Percentiles rank a stretch among this genome's conserved stretches.
These are phyloP conservation scores for Neoscytalidium dimidiatum DNA, from an alignment of 2,329 filamentous ascomycete genomes.

Conservation along the genomic window DNA sequence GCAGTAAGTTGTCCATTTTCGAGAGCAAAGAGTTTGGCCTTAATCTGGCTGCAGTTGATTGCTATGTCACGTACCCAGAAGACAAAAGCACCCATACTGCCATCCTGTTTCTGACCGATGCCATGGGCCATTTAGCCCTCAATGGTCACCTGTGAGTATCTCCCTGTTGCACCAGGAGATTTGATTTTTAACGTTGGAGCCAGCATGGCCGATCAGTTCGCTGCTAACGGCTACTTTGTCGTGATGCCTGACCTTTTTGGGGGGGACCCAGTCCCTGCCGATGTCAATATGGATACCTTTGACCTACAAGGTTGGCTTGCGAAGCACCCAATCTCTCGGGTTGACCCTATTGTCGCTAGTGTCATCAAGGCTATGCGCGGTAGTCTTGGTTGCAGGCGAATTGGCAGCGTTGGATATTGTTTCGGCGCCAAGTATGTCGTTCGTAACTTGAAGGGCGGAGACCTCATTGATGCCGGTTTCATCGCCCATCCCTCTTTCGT, in stretches of 20 bases:
- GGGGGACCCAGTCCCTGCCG: conserved; percentile 61
- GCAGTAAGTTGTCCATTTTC: conserved; percentile 36
- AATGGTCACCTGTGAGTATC: conserved; percentile 45
- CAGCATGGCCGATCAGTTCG: conserved; percentile 71
- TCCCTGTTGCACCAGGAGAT: not conserved
- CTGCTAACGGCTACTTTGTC: conserved; percentile 70
- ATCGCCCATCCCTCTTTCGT: conserved; percentile 80
- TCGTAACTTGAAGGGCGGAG: conserved; percentile 61
- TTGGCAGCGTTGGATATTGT: conserved; percentile 52
- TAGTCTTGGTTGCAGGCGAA: conserved; percentile 47
- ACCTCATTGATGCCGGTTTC: conserved; percentile 67
- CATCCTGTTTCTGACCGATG: conserved; percentile 59
- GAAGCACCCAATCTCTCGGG: conserved; percentile 42
- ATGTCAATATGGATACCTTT: conserved; percentile 52
- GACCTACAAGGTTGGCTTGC: conserved; percentile 53
- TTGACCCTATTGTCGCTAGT: conserved; percentile 57
- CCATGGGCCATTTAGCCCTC: conserved; percentile 58
- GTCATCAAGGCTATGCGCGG: conserved; percentile 50
- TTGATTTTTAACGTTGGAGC: not conserved
- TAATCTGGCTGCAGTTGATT: conserved; percentile 45
- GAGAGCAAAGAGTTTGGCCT: not conserved
- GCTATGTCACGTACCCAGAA: conserved; percentile 58
- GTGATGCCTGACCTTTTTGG: conserved; percentile 72
- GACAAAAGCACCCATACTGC: conserved; percentile 56
- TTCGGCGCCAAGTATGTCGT: conserved; percentile 58